A percentile compares a stretch with the other conserved stretches of the same genome.
Conservation (phyloP, 75 land plant genomes). For the Pseudotsuga menziesii region DNA sequence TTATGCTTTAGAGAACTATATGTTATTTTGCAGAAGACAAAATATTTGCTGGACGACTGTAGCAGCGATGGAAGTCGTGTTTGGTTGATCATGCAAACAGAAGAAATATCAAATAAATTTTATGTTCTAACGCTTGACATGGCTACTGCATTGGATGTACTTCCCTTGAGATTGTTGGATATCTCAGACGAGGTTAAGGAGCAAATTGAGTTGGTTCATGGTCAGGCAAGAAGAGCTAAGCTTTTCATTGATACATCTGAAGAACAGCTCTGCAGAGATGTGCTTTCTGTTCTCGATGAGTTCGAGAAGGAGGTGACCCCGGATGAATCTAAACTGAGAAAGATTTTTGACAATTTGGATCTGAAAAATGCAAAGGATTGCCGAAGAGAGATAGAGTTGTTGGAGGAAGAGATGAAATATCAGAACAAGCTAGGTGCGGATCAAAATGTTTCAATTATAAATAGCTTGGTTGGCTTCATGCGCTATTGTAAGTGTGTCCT, state of each 20-base stretch:
- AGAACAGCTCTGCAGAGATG: constrained; percentile 20
- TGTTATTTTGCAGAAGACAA: constrained; percentile 43
- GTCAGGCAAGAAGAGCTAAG: constrained; percentile 48
- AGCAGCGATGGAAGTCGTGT: constrained; percentile 29
- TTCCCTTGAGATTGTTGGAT: constrained; percentile 50
- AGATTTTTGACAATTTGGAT: constrained; percentile 41
- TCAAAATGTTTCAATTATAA: constrained; percentile 19
- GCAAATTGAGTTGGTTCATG: constrained; percentile 44
- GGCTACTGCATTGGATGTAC: constrained; percentile 57
- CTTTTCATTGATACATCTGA: constrained; percentile 40
- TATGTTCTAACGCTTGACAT: constrained; percentile 31
- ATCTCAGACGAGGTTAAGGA: constrained; percentile 50
- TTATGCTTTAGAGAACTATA: constrained; percentile 67
- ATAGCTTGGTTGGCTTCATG: constrained; percentile 52
- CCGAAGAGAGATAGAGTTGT: constrained; percentile 45
- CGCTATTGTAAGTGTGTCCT: constrained; percentile 54
- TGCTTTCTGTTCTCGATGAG: constrained; percentile 28
- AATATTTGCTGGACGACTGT: constrained; percentile 55
- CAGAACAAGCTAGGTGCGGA: constrained; percentile 8
- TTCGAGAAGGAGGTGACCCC: constrained; percentile 50
- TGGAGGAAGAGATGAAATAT: constrained; percentile 40
- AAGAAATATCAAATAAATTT: constrained; percentile 40
- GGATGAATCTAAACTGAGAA: constrained; percentile 16
- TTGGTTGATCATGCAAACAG: constrained; percentile 53
- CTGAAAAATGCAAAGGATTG: constrained; percentile 57